Percentiles rank a stretch among this genome's conserved stretches.
phyloP scores from a whole-genome alignment of 2,329 filamentous ascomycete genomes.

The Colletotrichum simmondsii region DNA sequence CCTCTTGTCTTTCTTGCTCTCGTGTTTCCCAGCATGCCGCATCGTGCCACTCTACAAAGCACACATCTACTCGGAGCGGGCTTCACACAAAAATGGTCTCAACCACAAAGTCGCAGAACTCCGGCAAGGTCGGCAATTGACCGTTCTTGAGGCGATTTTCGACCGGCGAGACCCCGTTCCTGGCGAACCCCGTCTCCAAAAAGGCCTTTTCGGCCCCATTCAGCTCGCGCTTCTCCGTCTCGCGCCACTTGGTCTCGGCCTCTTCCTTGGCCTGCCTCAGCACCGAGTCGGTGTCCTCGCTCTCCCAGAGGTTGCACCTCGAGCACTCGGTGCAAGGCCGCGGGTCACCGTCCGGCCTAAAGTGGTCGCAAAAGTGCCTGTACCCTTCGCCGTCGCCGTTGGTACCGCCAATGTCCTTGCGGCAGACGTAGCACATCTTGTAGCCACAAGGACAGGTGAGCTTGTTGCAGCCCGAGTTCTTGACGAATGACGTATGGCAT shows the following conservation, averaged over 20 bases:
- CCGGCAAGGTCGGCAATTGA: constrained; percentile 49
- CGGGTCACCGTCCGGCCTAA: constrained; percentile 81
- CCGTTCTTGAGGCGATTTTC: constrained; percentile 46
- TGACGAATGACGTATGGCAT: constrained; percentile 93
- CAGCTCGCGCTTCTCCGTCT: constrained; percentile 69
- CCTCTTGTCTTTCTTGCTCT: background rate
- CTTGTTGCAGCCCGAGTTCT: constrained; percentile 95
- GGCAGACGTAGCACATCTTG: constrained; percentile 97
- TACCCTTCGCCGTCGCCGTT: constrained; percentile 74
- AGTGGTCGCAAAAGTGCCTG: constrained; percentile 95
- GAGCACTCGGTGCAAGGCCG: constrained; percentile 82
- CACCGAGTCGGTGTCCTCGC: constrained; percentile 77
- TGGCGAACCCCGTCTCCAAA: constrained; percentile 63
- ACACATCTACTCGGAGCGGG: background rate
- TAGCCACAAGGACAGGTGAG: constrained; percentile 95
- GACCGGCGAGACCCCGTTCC: constrained; percentile 40
- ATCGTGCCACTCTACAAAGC: background rate
- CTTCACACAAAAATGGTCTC: constrained; percentile 54
- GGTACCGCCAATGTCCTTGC: constrained; percentile 72
- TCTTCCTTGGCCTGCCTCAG: constrained; percentile 75
- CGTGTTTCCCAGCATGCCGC: background rate
- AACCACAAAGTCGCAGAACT: constrained; percentile 58
- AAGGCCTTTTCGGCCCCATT: constrained; percentile 66
- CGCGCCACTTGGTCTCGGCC: constrained; percentile 78
- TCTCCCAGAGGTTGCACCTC: constrained; percentile 82